A percentile compares a stretch with the other conserved stretches of the same genome.
Evolutionary conservation across 345 rosid genomes (phyloP).

Genomic region (Pseudoturritis turrita): DNA sequence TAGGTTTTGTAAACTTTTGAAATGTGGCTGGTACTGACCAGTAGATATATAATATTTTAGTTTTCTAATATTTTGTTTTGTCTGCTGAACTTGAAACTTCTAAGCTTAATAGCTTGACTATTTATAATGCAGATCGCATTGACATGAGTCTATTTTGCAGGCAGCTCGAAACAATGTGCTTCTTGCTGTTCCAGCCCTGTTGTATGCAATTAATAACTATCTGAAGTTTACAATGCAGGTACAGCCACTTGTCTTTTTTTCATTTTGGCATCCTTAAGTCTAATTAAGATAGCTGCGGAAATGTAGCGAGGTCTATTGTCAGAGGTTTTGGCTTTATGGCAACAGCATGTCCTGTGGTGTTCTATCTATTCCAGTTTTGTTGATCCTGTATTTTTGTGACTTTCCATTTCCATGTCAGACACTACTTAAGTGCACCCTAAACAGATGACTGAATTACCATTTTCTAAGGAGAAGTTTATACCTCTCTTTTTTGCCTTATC

Average conservation of each 20-base stretch:
- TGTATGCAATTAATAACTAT: constrained; percentile 90
- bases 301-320: constrained; percentile 6
- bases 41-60: not conserved
- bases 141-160: constrained; percentile 40
- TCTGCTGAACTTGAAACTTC: not conserved
- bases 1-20: not conserved
- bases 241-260: constrained; percentile 10
- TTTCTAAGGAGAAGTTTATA: not conserved
- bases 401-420: not conserved
- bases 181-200: constrained; percentile 92
- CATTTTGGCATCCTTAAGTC: not conserved
- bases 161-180: constrained; percentile 94
- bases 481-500: not conserved
- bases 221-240: constrained; percentile 99
- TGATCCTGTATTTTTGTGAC: not conserved
- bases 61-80: not conserved
- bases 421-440: not conserved
- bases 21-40: constrained; percentile 5
- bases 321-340: not conserved
- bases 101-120: not conserved
- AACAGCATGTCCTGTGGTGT: constrained; percentile 2
- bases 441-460: not conserved
- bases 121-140: constrained; percentile 7
- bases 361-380: not conserved
- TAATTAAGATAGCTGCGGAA: not conserved